A percentile compares a stretch with the other conserved stretches of the same genome.
phyloP scores from a whole-genome alignment of 2,329 filamentous ascomycete species.

The Sporothrix protearum region DNA sequence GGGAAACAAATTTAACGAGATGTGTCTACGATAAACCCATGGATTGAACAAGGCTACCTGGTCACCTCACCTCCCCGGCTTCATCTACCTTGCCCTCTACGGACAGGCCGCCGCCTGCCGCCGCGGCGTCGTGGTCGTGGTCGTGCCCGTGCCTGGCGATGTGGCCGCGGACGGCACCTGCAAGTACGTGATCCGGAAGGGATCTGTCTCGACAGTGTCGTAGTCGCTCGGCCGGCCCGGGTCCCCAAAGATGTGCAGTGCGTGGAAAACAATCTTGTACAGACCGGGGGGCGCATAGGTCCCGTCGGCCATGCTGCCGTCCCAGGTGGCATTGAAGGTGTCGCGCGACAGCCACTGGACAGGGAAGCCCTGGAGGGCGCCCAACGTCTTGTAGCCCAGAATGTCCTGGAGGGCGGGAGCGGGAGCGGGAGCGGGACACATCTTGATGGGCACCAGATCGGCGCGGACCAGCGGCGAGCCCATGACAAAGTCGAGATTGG shows the following conservation, averaged over 20 bases:
- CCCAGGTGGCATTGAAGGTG: conserved; percentile 37
- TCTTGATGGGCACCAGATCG: conserved; percentile 43
- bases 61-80: not conserved
- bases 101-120: not conserved
- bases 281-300: conserved; percentile 46
- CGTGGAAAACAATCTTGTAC: conserved; percentile 50
- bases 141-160: not conserved
- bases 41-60: no score
- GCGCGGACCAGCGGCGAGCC: conserved; percentile 45
- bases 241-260: conserved; percentile 52
- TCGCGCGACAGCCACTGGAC: conserved; percentile 37
- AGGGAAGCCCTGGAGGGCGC: conserved; percentile 45
- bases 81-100: not conserved
- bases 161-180: not conserved
- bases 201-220: conserved; percentile 42
- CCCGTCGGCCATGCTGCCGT: conserved; percentile 47
- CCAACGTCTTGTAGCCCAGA: conserved; percentile 42
- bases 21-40: not conserved
- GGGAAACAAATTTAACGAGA: not conserved
- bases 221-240: conserved; percentile 44
- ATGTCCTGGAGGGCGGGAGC: conserved; percentile 28
- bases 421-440: conserved; percentile 27
- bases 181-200: conserved; percentile 47
- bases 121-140: not conserved
- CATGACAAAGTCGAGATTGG: conserved; percentile 44